A percentile compares a stretch with the other conserved stretches of the same genome.
Conservation (phyloP, 192 early-diverging fungal species). For the Endogone sp. region DNA sequence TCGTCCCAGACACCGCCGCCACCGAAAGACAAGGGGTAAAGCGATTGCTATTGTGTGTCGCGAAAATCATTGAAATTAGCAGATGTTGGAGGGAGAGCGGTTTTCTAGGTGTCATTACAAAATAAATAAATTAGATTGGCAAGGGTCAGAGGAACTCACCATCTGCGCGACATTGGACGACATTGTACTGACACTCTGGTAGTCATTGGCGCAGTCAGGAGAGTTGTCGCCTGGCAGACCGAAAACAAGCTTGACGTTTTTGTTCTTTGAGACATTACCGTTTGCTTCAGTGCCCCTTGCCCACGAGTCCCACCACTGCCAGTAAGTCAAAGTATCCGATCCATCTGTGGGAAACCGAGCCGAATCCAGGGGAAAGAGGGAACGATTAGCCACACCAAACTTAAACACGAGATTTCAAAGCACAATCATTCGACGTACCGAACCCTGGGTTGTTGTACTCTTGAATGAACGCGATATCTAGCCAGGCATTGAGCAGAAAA, state of each 20-base stretch:
- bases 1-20: not conserved
- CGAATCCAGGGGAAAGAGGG: no score
- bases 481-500: not conserved
- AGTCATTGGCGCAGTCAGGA: not conserved
- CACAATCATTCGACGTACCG: no score
- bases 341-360: not conserved
- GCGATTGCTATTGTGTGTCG: not conserved
- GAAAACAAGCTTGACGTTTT: not conserved
- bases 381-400: no score
- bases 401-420: no score
- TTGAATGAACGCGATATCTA: not conserved
- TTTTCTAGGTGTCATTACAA: not conserved
- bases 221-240: not conserved
- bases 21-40: not conserved
- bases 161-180: not conserved
- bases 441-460: conserved; percentile 1
- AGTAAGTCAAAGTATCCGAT: not conserved
- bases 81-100: no score
- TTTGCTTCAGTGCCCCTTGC: not conserved
- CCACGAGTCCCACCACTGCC: not conserved
- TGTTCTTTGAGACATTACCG: not conserved
- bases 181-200: not conserved
- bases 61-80: no score
- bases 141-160: no score
- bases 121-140: no score